Percentiles rank a stretch among this genome's conserved stretches.
These are phyloP conservation scores for Moesziomyces antarcticus DNA, from an alignment of 1,284 basidiomycete genomes.

Conservation along the genomic window DNA sequence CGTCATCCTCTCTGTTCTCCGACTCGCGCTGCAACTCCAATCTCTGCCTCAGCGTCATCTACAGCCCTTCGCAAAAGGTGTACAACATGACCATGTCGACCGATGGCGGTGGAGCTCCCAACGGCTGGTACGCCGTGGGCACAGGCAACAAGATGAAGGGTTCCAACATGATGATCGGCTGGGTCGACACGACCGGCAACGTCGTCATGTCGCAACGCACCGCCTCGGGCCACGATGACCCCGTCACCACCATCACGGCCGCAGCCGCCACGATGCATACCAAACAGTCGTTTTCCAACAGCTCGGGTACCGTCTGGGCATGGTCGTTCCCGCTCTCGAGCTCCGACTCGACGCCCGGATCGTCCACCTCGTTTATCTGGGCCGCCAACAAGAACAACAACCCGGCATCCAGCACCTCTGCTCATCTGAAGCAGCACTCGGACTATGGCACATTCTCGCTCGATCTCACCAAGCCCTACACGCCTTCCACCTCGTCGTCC, in stretches of 20 bases:
- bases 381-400: conserved; percentile 46
- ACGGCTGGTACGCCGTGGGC: conserved; percentile 51
- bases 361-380: conserved; percentile 51
- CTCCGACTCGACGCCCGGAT: conserved; percentile 17
- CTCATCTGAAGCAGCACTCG: conserved; percentile 37
- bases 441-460: conserved; percentile 38
- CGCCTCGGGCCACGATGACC: conserved; percentile 70
- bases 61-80: conserved; percentile 29
- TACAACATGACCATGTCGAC: conserved; percentile 56
- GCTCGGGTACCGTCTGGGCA: conserved; percentile 37
- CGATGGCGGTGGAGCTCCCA: conserved; percentile 33
- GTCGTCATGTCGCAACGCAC: conserved; percentile 76
- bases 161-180: conserved; percentile 71
- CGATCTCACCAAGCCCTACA: conserved; percentile 57
- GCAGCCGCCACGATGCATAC: conserved; percentile 28
- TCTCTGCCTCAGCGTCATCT: conserved; percentile 47
- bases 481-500: conserved; percentile 1
- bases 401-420: conserved; percentile 16
- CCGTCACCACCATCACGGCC: conserved; percentile 69
- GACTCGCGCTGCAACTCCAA: conserved; percentile 42
- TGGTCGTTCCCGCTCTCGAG: conserved; percentile 48
- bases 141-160: conserved; percentile 41
- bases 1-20: conserved; percentile 16
- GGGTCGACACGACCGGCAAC: conserved; percentile 73
- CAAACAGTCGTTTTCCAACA: conserved; percentile 32